A percentile compares a stretch with the other conserved stretches of the same genome.
Evolutionary conservation across 1,284 basidiomycete genomes (phyloP).

Genomic region (Neolentinus lepideus): DNA sequence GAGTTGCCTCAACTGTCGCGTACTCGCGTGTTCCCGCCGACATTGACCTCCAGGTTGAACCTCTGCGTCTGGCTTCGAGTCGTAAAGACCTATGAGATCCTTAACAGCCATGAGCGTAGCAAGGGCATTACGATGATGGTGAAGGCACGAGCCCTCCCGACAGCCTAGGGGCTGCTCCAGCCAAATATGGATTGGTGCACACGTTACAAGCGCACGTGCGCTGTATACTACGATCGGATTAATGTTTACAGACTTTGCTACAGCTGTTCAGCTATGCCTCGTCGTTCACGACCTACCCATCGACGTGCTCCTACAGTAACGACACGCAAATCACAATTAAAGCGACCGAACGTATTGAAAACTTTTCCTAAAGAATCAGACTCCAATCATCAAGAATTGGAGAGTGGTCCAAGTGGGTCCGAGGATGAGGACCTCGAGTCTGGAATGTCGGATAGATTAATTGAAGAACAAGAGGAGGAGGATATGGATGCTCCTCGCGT

Average conservation of each 20-base stretch:
- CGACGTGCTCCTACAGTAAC: not conserved
- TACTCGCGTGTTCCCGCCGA: not conserved
- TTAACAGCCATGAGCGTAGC: slow-evolving; percentile 2
- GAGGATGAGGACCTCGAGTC: not conserved
- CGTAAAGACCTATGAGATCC: slow-evolving; percentile 1
- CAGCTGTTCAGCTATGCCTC: no score
- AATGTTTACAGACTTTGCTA: no score
- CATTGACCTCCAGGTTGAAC: not conserved
- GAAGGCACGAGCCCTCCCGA: not conserved
- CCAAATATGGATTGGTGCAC: not conserved
- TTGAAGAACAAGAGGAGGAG: slow-evolving; percentile 11
- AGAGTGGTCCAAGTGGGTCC: not conserved
- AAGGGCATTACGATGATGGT: not conserved
- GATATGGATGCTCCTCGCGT: slow-evolving; percentile 22
- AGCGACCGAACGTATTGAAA: not conserved
- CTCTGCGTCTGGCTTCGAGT: not conserved
- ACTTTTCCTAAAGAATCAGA: not conserved
- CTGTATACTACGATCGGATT: not conserved
- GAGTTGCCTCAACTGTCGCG: not conserved
- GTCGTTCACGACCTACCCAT: not conserved
- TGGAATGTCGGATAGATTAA: not conserved
- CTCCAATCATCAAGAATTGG: not conserved
- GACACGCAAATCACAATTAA: not conserved
- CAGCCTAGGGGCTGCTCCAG: not conserved
- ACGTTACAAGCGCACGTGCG: not conserved